These are phyloP conservation scores for Candida tammaniensis DNA, from an alignment of 805 yeast genomes.

Conservation along the genomic window DNA sequence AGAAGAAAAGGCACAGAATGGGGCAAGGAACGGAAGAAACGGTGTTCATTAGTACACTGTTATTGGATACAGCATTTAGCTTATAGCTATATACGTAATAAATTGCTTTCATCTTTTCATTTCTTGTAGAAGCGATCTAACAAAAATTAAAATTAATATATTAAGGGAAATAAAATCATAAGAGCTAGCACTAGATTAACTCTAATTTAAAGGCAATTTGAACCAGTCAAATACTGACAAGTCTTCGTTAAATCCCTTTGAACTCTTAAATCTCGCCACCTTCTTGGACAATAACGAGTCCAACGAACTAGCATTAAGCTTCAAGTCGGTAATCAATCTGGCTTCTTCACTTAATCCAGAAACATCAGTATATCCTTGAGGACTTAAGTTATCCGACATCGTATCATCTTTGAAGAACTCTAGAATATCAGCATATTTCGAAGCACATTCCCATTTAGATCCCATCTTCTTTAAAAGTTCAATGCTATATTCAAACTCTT, in stretches of 20 bases:
- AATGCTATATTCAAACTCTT: slow-evolving; percentile 13
- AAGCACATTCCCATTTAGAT: slow-evolving; percentile 15
- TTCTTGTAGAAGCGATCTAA: no score
- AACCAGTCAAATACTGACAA: slow-evolving; percentile 17
- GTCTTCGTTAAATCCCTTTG: slow-evolving; percentile 11
- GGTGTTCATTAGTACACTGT: no score
- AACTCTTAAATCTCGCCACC: slow-evolving; percentile 12
- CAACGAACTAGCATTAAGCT: slow-evolving; percentile 16
- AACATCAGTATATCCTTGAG: slow-evolving; percentile 7
- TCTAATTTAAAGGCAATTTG: slow-evolving; percentile 12
- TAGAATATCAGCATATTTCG: slow-evolving; percentile 17
- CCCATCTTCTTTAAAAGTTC: slow-evolving; percentile 13
- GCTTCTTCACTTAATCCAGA: slow-evolving; percentile 11
- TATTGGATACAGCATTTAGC: no score
- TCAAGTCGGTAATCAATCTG: slow-evolving; percentile 15
- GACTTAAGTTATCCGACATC: slow-evolving; percentile 9
- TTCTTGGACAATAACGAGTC: slow-evolving; percentile 15
- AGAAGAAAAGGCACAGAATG: no score
- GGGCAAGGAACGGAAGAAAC: no score
- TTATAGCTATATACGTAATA: no score
- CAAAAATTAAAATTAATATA: no score
- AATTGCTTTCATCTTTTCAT: no score
- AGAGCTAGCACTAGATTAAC: no score
- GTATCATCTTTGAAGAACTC: slow-evolving; percentile 16
- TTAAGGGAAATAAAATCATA: no score